A percentile compares a stretch with the other conserved stretches of the same genome.
Evolutionary conservation across 345 rosid species (phyloP).

Genomic region (Eucalyptus marginata): DNA sequence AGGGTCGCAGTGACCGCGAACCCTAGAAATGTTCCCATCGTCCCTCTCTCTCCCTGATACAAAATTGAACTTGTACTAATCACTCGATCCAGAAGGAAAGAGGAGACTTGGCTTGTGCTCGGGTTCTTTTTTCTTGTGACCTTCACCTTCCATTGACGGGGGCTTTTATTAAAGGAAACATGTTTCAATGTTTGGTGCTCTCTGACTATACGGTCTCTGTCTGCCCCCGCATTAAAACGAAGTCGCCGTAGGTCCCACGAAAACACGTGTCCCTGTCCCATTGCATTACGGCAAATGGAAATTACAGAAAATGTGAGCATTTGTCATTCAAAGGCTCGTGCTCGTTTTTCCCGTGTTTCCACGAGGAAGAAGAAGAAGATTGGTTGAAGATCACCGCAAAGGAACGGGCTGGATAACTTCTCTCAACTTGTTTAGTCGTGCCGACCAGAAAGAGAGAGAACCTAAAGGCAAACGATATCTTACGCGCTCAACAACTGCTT

Average conservation of each 20-base stretch:
- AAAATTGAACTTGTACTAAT: neutral
- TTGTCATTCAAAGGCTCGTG: neutral
- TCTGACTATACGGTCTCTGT: neutral
- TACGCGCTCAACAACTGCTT: neutral
- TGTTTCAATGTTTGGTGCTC: neutral
- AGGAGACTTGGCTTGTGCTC: neutral
- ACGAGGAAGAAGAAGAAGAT: neutral
- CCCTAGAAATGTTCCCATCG: neutral
- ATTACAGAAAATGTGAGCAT: neutral
- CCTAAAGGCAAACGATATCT: neutral
- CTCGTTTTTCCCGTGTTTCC: neutral
- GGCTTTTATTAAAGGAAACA: neutral
- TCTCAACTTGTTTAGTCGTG: neutral
- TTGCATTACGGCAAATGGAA: neutral
- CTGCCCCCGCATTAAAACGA: neutral
- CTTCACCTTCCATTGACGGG: neutral
- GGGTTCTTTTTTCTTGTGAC: neutral
- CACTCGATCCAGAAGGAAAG: neutral
- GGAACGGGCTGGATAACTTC: neutral
- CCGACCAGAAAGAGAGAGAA: neutral
- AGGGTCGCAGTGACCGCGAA: neutral
- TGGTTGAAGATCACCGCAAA: neutral
- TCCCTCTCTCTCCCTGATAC: neutral
- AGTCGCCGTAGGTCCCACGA: neutral
- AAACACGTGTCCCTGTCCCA: neutral